phyloP scores from a whole-genome alignment of 441 rosid genomes.

The Metrosideros polymorpha region DNA sequence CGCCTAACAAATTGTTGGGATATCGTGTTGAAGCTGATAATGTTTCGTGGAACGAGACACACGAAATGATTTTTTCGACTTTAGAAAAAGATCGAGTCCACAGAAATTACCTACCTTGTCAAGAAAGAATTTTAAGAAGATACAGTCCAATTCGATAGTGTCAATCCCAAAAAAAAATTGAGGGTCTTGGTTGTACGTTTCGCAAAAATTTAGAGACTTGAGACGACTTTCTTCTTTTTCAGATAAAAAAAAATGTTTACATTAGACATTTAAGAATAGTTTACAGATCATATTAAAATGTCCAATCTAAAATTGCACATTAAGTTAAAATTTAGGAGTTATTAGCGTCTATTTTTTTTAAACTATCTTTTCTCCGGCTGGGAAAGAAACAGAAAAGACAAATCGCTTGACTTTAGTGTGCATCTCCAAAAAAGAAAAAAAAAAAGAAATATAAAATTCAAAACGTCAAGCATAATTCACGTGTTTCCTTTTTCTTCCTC shows the following conservation, averaged over 20 bases:
- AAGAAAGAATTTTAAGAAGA: background rate
- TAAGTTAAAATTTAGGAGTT: background rate
- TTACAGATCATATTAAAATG: background rate
- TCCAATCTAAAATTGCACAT: background rate
- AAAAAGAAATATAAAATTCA: background rate
- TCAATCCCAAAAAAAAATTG: background rate
- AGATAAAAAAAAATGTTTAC: background rate
- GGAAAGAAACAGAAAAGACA: background rate
- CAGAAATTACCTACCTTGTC: rapidly evolving
- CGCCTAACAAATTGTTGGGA: background rate
- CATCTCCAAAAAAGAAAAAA: background rate
- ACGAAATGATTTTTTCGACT: background rate
- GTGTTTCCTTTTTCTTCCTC: background rate
- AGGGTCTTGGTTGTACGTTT: background rate
- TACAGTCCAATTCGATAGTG: rapidly evolving
- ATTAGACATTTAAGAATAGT: background rate
- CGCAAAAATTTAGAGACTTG: background rate
- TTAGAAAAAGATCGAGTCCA: background rate
- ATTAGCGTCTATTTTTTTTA: background rate
- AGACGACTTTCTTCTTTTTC: background rate
- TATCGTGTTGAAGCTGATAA: no score
- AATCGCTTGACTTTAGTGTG: background rate
- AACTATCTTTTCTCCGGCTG: background rate
- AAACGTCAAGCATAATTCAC: background rate
- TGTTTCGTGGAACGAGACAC: background rate